Evolutionary conservation across 2,329 filamentous ascomycete genomes (phyloP), one percentile per base, ranked within the genome.

Genomic region (Gremmenia infestans): DNA sequence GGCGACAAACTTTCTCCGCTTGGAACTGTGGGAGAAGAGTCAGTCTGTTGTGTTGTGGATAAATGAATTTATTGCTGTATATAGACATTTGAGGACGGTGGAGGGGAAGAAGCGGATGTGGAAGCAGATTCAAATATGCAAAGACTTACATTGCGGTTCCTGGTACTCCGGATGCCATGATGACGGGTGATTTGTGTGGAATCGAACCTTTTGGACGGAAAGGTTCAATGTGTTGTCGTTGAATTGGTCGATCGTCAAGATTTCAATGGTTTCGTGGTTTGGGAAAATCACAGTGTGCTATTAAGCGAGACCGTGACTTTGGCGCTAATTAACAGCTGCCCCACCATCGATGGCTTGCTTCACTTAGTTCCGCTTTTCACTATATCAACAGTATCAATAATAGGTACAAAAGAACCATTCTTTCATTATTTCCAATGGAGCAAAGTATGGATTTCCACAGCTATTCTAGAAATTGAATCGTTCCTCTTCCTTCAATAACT

Each of bases 1-100:
- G 70, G 88, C 89, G 76, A 93, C 88, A 82, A 92, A 93, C 87
- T 93, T 93, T 85, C 89, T 89, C 79, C 88, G 81, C 87, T 93
- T 93, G 78, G 88, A 92, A 79, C 89, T 92, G 74, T 67, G 48
- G 43, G 19, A 55, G 9, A 22, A 45, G 17, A n/a, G 15, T 11
- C 7, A 45, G 42, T 14, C 6, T 3, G 42, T 8, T 9, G 35
- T 37, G 35, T 2, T 37, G 35, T 37, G 8, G 35, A 37, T 37
- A 15, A 6, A 15, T 14, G n/a, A 5, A 11, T n/a, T 14, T 5
- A 39, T 14, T n/a, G 12, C 36, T 14, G 14, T 39, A 14, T 39
- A 39, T 39, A 45, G 15, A 22, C n/a, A 19, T n/a, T 19, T 8
- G 19, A 45, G 42, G 42, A 45, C n/a, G 6, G 42, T 7, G 15